phyloP scores from a whole-genome alignment of 2,329 filamentous ascomycete genomes.

The Colletotrichum incanum region DNA sequence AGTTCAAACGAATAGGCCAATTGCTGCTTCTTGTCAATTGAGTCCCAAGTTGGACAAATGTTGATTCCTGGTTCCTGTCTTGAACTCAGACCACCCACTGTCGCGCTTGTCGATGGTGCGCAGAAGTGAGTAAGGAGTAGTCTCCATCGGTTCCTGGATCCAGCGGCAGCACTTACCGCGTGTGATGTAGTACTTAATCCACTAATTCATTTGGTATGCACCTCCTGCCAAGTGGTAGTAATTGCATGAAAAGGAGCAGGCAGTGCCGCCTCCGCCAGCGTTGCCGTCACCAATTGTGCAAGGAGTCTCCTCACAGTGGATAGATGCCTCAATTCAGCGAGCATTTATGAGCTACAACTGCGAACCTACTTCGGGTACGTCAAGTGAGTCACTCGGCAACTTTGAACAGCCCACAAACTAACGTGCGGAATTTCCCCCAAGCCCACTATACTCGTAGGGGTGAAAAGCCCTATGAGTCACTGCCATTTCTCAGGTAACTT shows the following conservation, averaged over 20 bases:
- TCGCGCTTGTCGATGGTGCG: no score
- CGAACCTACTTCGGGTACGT: not conserved
- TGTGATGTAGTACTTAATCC: not conserved
- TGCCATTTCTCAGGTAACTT: not conserved
- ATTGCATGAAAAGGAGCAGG: not conserved
- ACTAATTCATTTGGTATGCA: no score
- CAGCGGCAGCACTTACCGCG: not conserved
- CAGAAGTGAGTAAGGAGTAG: constrained; percentile 46
- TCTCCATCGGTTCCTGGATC: not conserved
- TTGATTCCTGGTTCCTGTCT: not conserved
- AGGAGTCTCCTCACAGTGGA: not conserved
- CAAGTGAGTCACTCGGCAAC: constrained; percentile 4
- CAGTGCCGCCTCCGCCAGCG: not conserved
- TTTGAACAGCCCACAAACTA: not conserved
- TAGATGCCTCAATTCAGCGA: not conserved
- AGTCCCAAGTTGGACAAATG: not conserved
- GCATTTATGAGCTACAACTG: no score
- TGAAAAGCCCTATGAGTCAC: not conserved
- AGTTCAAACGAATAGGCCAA: not conserved
- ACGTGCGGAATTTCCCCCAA: not conserved
- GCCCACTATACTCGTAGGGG: not conserved
- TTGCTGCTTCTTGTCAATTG: not conserved
- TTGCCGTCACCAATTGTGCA: not conserved
- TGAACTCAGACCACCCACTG: not conserved
- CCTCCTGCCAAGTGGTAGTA: not conserved